phyloP scores from a whole-genome alignment of 2,329 filamentous ascomycete genomes.

The Tolypocladium inflatum region DNA sequence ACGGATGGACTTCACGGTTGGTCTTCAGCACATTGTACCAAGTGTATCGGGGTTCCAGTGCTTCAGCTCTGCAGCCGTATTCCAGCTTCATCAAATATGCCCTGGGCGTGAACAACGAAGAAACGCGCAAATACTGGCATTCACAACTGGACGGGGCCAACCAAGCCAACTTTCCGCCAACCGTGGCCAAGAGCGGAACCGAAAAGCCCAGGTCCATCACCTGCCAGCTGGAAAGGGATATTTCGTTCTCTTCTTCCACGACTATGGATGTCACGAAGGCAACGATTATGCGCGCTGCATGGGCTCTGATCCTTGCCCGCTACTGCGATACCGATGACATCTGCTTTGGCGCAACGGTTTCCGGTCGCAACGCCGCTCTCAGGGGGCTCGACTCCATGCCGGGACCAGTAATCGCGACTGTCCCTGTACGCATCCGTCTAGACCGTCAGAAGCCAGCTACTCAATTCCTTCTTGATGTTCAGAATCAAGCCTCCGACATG shows the following conservation, averaged over 20 bases:
- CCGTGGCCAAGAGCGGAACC: no score
- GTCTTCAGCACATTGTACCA: neutral
- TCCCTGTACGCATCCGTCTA: neutral
- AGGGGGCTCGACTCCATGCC: neutral
- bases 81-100: neutral
- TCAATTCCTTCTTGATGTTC: neutral
- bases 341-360: neutral
- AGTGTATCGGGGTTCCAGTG: no score
- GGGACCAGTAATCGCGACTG: neutral
- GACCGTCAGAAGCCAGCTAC: no score
- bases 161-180: no score
- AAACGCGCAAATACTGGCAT: no score
- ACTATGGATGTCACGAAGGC: neutral
- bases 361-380: neutral
- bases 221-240: no score
- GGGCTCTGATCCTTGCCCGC: neutral
- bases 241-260: neutral
- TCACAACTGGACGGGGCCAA: no score
- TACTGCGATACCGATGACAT: neutral
- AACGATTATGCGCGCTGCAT: neutral
- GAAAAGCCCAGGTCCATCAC: no score
- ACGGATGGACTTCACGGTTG: slow-evolving; percentile 5
- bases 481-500: neutral
- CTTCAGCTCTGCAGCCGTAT: no score
- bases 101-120: no score